Evolutionary conservation across 495 filamentous ascomycete genomes (phyloP), one percentile per base, ranked within the genome.

Genomic region (Neurospora intermedia): DNA sequence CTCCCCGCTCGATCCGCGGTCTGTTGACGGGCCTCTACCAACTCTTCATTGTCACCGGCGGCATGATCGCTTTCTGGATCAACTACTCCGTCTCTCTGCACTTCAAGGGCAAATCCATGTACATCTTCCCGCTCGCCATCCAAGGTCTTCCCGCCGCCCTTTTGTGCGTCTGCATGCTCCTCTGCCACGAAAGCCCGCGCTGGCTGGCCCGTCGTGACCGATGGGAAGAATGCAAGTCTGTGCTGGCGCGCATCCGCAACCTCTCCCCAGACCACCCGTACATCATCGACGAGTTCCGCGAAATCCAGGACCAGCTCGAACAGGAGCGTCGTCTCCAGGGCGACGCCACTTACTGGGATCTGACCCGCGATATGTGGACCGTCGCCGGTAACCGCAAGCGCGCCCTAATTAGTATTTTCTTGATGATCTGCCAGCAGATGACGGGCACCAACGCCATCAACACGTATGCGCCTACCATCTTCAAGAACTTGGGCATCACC

Each of bases 321-420:
- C 84, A 90, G 40, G 91, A 94, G 77, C 87, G 88, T 15, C 83
- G 84, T 7, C 80, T 91, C n/a, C 83, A 90, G 45, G 87, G 86
- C 39, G 91, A 90, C 13, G 86, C 88, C 15, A 82, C 81, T 11
- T 88, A 90, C 81, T 88, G 84, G 89, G 87, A 89, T 73, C 81
- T 93, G 40, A 87, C 89, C 79, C 87, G 84, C 74, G 91, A 93
- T 76, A 91, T 92, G 88, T 93, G 90, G 88, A 82, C 85, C 18
- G 89, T 93, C 73, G 76, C 83, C 0, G 86, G 86, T 0, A 88
- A 89, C 77, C 84, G 87, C 66, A 87, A 87, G 72, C 84, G 87
- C 13, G 76, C 76, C 8, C 73, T 81, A 31, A 77, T 79, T 42
- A 80, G 80, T 59, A 80, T 85, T n/a, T 35, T 79, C 16, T 78